Evolutionary conservation across 2,329 filamentous ascomycete species (phyloP).

Genomic region (Arthrobotrys sinensis): DNA sequence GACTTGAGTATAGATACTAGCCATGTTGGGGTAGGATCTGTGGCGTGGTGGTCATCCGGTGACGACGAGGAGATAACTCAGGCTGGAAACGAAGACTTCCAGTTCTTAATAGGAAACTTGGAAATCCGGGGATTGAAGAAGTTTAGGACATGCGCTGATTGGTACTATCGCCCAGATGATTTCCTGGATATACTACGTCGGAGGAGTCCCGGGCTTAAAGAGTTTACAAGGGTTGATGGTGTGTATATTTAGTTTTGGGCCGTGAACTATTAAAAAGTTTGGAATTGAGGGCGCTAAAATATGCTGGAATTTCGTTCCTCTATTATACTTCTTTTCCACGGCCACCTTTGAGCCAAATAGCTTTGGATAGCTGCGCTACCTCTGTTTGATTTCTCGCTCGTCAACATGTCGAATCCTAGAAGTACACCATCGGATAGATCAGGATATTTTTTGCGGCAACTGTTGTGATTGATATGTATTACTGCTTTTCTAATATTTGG

Average conservation of each 20-base stretch:
- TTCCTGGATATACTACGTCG: neutral
- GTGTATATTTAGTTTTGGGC: neutral
- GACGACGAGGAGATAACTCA: slow-evolving; percentile 1
- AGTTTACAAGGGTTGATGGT: neutral
- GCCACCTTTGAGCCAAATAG: too few relatives aligned
- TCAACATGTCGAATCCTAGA: neutral
- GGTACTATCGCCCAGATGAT: slow-evolving; percentile 7
- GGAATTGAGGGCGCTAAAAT: too few relatives aligned
- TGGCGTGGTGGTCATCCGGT: neutral
- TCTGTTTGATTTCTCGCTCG: too few relatives aligned
- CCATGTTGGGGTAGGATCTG: neutral
- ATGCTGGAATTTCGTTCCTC: too few relatives aligned
- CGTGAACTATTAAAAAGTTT: too few relatives aligned
- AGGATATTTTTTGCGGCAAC: neutral
- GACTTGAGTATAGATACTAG: neutral
- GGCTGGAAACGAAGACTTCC: neutral
- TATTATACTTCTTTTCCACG: too few relatives aligned
- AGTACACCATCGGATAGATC: slow-evolving; percentile 5
- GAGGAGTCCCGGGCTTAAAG: neutral
- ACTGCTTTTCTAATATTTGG: neutral
- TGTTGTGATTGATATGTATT: neutral
- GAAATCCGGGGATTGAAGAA: neutral
- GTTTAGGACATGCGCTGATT: neutral
- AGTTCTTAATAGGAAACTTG: neutral
- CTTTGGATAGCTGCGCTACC: neutral